These are phyloP conservation scores for Pseudogymnoascus sp. DNA, from an alignment of 2,329 filamentous ascomycete genomes.

Conservation along the genomic window DNA sequence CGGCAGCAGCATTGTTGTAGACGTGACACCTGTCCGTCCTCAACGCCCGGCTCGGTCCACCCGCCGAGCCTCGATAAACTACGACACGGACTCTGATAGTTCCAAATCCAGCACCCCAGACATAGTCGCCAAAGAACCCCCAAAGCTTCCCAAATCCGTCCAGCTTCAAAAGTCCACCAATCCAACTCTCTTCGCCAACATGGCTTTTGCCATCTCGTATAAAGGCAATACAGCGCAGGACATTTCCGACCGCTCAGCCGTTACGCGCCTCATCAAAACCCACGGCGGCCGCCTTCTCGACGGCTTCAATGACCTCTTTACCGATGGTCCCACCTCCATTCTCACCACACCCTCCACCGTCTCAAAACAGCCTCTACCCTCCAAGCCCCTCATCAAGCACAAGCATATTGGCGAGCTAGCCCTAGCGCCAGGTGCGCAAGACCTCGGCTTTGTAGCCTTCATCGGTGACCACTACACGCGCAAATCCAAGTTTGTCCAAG, in stretches of 20 bases:
- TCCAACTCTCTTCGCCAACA: conserved; percentile 52
- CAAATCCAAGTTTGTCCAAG: conserved; percentile 89
- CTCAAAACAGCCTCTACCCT: conserved; percentile 12
- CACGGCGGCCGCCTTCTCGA: conserved; percentile 67
- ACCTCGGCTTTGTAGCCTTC: conserved; percentile 70
- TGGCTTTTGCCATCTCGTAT: conserved; percentile 84
- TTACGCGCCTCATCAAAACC: conserved; percentile 56
- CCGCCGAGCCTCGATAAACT: neutral
- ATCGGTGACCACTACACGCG: conserved; percentile 81
- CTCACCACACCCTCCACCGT: conserved; percentile 9
- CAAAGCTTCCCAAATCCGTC: neutral
- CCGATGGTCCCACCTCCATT: conserved; percentile 29
- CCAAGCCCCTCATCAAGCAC: conserved; percentile 10
- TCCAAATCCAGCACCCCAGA: neutral
- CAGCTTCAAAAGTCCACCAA: neutral
- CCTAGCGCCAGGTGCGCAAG: conserved; percentile 44
- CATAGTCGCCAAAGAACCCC: neutral
- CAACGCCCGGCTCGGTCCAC: neutral
- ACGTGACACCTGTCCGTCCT: neutral
- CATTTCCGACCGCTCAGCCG: conserved; percentile 20
- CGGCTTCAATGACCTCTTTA: conserved; percentile 78
- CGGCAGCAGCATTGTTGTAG: neutral
- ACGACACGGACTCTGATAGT: neutral
- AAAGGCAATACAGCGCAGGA: conserved; percentile 46
- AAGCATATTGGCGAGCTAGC: conserved; percentile 11